Evolutionary conservation across 768 basidiomycete genomes (phyloP), one percentile per base, ranked within the genome.

Genomic region (Suillus fuscotomentosus): DNA sequence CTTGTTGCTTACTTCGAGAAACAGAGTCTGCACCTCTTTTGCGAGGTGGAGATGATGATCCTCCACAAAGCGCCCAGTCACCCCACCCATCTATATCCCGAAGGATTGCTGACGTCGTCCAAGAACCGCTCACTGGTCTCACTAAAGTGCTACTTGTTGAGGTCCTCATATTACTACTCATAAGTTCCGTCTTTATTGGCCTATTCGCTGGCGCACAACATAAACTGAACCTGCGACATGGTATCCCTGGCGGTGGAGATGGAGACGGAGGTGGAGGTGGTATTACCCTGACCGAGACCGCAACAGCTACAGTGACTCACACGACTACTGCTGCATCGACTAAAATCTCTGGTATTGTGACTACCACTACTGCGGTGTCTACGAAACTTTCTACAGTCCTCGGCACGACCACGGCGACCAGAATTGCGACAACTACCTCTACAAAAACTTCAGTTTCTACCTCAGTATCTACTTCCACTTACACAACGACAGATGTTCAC

Each of bases 171-270:
- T 82, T 99, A 55, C 82, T 99, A 15, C 83, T 98, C 54, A 82
- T 94, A 56, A 88, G 86, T 68, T 91, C 92, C 8, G 83, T 93
- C n/a, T 96, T 97, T 76, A 89, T 96, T 66, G 97, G 97, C 11
- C 81, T 99, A 5, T 98, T 95, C 75, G 90, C 94, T 39, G 97
- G 97, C 11, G 89, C 90, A 1, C 87, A 94, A 73, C 90, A 92
- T 71, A 88, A 87, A 66, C 82, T 95, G 60, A 85, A 85, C 65
- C 70, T 82, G n/a, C 80, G 79, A 53, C 76, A 82, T 14, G 80
- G 76, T 36, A 77, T 73, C 63, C 70, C 72, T 15, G 66, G 66
- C 6, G 69, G 68, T 36, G 73, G 76, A 31, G 72, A 63, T 43
- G 67, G 69, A 48, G 48, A 14, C 7, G 60, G 64, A 38, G 66